These are phyloP conservation scores for Gymnopilus junonius DNA, from an alignment of 768 basidiomycete genomes.

Conservation along the genomic window DNA sequence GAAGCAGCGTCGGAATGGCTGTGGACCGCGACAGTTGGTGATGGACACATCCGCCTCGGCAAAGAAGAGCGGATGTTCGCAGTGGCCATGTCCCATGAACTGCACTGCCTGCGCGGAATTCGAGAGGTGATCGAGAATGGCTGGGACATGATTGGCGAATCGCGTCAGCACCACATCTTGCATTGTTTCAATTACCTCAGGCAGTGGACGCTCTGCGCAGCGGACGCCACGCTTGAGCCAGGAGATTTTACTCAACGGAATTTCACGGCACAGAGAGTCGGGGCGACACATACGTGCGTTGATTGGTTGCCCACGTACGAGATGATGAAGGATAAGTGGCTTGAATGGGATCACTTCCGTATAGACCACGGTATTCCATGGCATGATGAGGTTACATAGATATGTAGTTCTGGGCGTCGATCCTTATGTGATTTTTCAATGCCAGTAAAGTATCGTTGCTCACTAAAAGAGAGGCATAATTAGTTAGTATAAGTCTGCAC, in stretches of 20 bases:
- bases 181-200: slow-evolving; percentile 57
- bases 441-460: no score
- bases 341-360: slow-evolving; percentile 34
- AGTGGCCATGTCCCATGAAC: slow-evolving; percentile 50
- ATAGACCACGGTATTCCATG: slow-evolving; percentile 28
- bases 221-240: slow-evolving; percentile 53
- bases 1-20: slow-evolving; percentile 34
- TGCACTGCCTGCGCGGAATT: slow-evolving; percentile 46
- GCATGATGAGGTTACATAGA: slow-evolving; percentile 26
- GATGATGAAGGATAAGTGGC: slow-evolving; percentile 37
- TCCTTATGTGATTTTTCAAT: no score
- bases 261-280: slow-evolving; percentile 37
- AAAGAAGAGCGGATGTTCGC: slow-evolving; percentile 35
- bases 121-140: slow-evolving; percentile 31
- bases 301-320: slow-evolving; percentile 44
- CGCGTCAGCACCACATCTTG: slow-evolving; percentile 32
- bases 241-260: slow-evolving; percentile 41
- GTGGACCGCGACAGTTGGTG: slow-evolving; percentile 31
- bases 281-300: slow-evolving; percentile 44
- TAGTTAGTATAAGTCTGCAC: no score
- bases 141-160: slow-evolving; percentile 22
- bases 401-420: background rate
- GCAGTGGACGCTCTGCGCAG: slow-evolving; percentile 46
- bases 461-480: background rate
- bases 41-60: slow-evolving; percentile 31